Base-by-base conservation (phyloP, 2,329 filamentous ascomycete species). In the Anisogramma anomala region DNA sequence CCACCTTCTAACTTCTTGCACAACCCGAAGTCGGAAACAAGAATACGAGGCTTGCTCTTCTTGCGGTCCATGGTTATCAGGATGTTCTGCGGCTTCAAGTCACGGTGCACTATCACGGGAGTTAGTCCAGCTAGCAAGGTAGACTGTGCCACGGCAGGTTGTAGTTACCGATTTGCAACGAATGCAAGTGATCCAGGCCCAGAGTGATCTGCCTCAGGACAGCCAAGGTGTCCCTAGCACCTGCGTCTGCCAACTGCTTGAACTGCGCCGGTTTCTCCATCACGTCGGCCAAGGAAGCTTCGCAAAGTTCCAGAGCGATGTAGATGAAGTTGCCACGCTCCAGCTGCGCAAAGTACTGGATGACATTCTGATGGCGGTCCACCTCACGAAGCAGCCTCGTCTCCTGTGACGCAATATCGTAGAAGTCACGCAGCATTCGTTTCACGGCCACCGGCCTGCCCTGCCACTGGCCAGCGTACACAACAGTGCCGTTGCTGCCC, bases 61-160 rank as follows among this genome's bases (percentile, higher is more conserved):
- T 81, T 78, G 30, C 42, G 39, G 50, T 72, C 78, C 65, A 81
- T 79, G 25, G 78, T 75, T 45, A 96, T 87, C 1, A 98, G 70
- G 37, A 98, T 96, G 52, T 98, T 98, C 55, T 98, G 91, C 1
- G 91, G 91, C 59, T 98, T 98, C 54, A 98, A 74, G 56, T 98
- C 91, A 39, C 91, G 84, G 58, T 98, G 91, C 3, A 98, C 45
- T 47, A 6, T 15, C 4, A 10, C 3, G 4, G 2, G 13, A 3
- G 17, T 33, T 7, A 44, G 42, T 20, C n/a, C 23, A 18, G 36
- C 27, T 7, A 4, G 3, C 19, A n/a, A 3, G 3, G 3, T 9
- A 3, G 22, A 6, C 10, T 14, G 13, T 5, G 8, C 9, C 3
- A 10, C 4, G n/a, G 7, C 17, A 2, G 4, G 23, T 13, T 1